A percentile compares a stretch with the other conserved stretches of the same genome.
phyloP scores from a whole-genome alignment of 202 grass and related monocot species.

The Dendrocalamus latiflorus region DNA sequence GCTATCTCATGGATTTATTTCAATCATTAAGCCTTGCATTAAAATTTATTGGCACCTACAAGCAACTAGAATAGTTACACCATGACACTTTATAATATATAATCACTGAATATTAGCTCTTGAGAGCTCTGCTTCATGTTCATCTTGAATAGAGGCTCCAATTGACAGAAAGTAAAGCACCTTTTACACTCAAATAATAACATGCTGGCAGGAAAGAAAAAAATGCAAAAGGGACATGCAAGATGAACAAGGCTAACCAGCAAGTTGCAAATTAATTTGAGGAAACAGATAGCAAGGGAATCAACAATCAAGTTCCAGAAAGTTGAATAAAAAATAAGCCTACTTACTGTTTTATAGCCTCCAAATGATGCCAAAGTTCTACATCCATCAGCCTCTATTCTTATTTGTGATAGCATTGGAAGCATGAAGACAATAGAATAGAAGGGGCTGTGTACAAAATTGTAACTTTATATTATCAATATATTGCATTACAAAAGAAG shows the following conservation, averaged over 20 bases:
- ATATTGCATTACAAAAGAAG: conserved; percentile 29
- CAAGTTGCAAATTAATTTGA: conserved; percentile 1
- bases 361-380: conserved; percentile 62
- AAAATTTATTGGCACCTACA: neutral
- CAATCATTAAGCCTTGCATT: conserved; percentile 2
- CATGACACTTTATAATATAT: neutral
- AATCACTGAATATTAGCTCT: neutral
- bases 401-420: conserved; percentile 93
- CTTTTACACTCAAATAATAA: neutral
- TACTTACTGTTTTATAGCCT: conserved; percentile 66
- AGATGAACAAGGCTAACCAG: neutral
- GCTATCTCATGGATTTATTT: neutral
- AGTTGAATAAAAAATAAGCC: neutral
- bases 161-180: neutral
- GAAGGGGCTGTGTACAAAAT: conserved; percentile 65
- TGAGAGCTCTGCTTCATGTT: neutral
- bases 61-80: neutral
- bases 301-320: neutral
- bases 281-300: neutral
- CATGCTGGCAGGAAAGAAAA: neutral
- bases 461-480: conserved; percentile 3
- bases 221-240: neutral
- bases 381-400: conserved; percentile 71
- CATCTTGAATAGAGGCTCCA: neutral
- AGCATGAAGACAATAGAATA: conserved; percentile 92